A percentile compares a stretch with the other conserved stretches of the same genome.
phyloP scores from a whole-genome alignment of 306 rosid species.

The Quercus rubra region DNA sequence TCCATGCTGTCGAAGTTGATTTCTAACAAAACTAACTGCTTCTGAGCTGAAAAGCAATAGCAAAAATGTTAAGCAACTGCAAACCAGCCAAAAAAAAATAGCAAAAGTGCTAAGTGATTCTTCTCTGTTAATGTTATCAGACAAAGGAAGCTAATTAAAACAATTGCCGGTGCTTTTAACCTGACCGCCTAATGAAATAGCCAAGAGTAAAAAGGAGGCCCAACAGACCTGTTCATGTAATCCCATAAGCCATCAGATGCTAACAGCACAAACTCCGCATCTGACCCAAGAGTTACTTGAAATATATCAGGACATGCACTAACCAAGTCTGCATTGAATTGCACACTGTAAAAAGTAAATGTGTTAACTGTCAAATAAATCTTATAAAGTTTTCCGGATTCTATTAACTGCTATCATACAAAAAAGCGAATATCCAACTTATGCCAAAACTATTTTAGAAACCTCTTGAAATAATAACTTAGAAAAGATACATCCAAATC shows the following conservation, averaged over 20 bases:
- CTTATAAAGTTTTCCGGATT: not conserved
- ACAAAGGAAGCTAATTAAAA: conserved; percentile 3
- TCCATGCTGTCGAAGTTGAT: conserved; percentile 77
- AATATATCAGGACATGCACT: conserved; percentile 78
- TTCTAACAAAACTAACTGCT: conserved; percentile 74
- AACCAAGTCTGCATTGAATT: conserved; percentile 73
- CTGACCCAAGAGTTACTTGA: conserved; percentile 73
- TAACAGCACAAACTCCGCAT: conserved; percentile 73
- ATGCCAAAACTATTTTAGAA: not conserved
- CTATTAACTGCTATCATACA: not conserved
- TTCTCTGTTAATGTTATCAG: conserved; percentile 3
- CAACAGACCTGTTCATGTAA: conserved; percentile 74
- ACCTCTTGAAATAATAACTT: not conserved
- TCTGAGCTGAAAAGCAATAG: conserved; percentile 72
- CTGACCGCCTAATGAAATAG: not conserved
- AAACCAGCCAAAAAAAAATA: conserved; percentile 61
- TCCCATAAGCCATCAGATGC: conserved; percentile 99
- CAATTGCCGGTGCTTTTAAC: not conserved
- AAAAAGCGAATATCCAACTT: not conserved
- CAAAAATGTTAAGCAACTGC: conserved; percentile 48
- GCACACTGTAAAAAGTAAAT: conserved; percentile 48
- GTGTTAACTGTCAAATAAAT: conserved; percentile 2
- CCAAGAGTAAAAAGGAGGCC: conserved; percentile 15
- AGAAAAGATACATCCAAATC: not conserved
- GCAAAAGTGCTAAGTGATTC: conserved; percentile 26